Conservation (phyloP, 129 eudicot genomes). For the Tanacetum coccineum region DNA sequence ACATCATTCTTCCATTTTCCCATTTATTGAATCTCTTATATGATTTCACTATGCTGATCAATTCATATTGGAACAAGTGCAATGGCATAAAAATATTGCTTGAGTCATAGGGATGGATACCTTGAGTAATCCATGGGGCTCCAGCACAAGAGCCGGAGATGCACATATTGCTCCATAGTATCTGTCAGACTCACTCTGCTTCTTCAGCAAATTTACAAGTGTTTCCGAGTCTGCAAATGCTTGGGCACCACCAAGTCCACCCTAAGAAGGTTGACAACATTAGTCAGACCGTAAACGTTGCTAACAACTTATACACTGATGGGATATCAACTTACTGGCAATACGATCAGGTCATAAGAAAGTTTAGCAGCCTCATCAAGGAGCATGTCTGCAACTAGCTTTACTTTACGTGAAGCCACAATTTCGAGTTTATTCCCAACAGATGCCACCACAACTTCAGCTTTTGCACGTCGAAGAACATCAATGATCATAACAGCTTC, state of each 20-base stretch:
- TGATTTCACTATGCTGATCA: background rate
- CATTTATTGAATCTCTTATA: background rate
- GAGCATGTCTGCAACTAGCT: constrained; percentile 78
- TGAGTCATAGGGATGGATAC: constrained; percentile 30
- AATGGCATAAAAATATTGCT: constrained; percentile 6
- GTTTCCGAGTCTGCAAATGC: constrained; percentile 73
- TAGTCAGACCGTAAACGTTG: constrained; percentile 5
- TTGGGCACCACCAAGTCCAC: constrained; percentile 95
- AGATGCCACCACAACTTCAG: constrained; percentile 88
- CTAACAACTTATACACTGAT: background rate
- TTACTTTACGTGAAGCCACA: constrained; percentile 80
- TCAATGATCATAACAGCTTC: constrained; percentile 88
- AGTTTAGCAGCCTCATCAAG: constrained; percentile 67
- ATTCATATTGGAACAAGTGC: background rate
- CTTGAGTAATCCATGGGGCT: constrained; percentile 91
- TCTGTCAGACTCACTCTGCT: constrained; percentile 66
- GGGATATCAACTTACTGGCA: constrained; percentile 58
- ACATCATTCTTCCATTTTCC: background rate
- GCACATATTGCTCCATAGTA: constrained; percentile 96
- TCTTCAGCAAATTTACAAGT: constrained; percentile 67
- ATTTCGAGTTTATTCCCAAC: constrained; percentile 74
- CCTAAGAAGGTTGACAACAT: constrained; percentile 38
- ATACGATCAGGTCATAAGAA: constrained; percentile 68
- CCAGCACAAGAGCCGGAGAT: constrained; percentile 90
- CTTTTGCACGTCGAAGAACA: constrained; percentile 89